Base-by-base conservation (phyloP, 352 stramenopile genomes). In the Globisporangium takayamanum region DNA sequence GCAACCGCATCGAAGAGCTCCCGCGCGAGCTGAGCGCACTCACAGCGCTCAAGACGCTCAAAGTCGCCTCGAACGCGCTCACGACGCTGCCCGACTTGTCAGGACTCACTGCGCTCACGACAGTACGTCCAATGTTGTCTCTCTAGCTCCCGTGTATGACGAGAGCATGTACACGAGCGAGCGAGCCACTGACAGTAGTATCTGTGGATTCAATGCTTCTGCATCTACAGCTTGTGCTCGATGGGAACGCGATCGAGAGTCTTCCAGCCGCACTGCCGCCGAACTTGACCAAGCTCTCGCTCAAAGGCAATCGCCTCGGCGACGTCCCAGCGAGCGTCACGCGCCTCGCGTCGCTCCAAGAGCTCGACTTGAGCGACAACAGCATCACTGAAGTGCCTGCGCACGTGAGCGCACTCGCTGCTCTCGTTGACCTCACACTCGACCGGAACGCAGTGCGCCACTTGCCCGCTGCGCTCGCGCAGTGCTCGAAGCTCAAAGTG, bases 311-410 rank as follows among this genome's bases (percentile, higher is more conserved):
- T 56, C 55, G 60, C 37, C 59, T 94, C 10, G 47, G 51, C 25
- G 45, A 55, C 14, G 57, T 94, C 18, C 81, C 85, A 16, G 42
- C 42, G 37, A 72, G 57, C 56, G 62, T 94, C 39, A 68, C 79
- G 39, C 45, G 60, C 25, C 67, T 92, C n/a, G 14, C 58, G 20
- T 59, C 76, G 26, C 68, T 94, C 15, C 73, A 91, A 50, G 78
- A 89, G 50, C 68, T 94, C 41, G 83, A 94, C 49, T 20, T 94
- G 15, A 72, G 70, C 7, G 66, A 78, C n/a, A 94, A 94, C 62
- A 37, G 41, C 1, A 53, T 94, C 48, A 41, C 66, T 7, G 41
- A 55, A 12, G 63, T 94, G 14, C 72, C 83, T 1, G 61, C 70
- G 25, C 63, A 74, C 48, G 73, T 92, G 52, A 61, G 55, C 25